Evolutionary conservation across 208 protist species (phyloP).

Genomic region (Trypanosoma melophagium): DNA sequence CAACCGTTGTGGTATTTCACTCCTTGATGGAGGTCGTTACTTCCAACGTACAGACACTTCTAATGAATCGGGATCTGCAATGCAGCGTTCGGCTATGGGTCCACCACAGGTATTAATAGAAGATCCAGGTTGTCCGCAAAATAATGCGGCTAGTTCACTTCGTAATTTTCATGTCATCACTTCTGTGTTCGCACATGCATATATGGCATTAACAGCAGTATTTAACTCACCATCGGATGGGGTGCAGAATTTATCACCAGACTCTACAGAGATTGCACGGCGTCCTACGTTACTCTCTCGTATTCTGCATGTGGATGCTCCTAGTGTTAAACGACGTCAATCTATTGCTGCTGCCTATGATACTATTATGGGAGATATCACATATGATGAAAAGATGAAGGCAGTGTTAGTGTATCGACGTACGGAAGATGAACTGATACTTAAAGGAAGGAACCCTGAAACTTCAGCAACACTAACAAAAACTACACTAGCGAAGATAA

Average conservation of each 20-base stretch:
- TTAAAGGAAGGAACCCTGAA: no score
- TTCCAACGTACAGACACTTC: constrained; percentile 39
- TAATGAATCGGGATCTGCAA: not conserved
- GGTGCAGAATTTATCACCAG: constrained; percentile 37
- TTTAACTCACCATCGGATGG: constrained; percentile 14
- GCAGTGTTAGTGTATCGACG: constrained; percentile 37
- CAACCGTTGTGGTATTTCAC: constrained; percentile 68
- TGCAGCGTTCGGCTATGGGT: constrained; percentile 14
- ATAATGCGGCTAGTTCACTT: constrained; percentile 86
- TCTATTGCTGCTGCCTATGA: constrained; percentile 49
- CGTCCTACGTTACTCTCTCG: constrained; percentile 84
- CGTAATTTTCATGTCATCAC: constrained; percentile 67
- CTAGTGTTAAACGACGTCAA: constrained; percentile 52
- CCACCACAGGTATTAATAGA: constrained; percentile 62
- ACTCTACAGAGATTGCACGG: constrained; percentile 40
- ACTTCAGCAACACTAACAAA: not conserved
- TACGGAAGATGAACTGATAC: constrained; percentile 44
- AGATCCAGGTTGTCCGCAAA: constrained; percentile 64
- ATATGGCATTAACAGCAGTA: constrained; percentile 62
- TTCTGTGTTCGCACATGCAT: constrained; percentile 73
- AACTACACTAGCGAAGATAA: not conserved
- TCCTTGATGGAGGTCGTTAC: constrained; percentile 54
- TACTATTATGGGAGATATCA: constrained; percentile 24
- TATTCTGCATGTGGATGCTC: constrained; percentile 74
- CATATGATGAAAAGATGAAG: constrained; percentile 34